Evolutionary conservation across 257 asterid genomes (phyloP).

Genomic region (Solanum lycopersicoides): DNA sequence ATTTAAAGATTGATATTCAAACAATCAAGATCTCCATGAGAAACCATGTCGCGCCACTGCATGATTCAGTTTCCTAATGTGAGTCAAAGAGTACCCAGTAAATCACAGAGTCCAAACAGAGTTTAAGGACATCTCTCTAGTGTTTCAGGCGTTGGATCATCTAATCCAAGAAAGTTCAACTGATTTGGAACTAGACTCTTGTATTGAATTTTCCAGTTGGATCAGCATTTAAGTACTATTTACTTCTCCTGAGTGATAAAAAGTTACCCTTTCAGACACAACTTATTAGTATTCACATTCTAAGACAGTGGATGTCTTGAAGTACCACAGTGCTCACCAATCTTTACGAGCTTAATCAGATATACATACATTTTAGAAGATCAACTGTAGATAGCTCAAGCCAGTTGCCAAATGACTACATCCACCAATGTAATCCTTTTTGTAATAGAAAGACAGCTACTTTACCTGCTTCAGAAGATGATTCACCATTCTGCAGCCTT

Average conservation of each 20-base stretch:
- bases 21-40: neutral
- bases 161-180: neutral
- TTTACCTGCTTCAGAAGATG: conserved; percentile 80
- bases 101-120: neutral
- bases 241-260: neutral
- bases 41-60: neutral
- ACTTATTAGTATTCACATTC: neutral
- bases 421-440: neutral
- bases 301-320: neutral
- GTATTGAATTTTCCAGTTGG: neutral
- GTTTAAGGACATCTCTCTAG: neutral
- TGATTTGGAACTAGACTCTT: neutral
- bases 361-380: neutral
- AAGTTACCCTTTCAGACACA: neutral
- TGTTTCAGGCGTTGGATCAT: neutral
- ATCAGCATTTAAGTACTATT: neutral
- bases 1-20: neutral
- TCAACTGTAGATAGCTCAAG: neutral
- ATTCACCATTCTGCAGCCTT: conserved; percentile 63
- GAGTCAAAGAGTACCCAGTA: neutral
- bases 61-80: neutral
- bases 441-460: neutral
- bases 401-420: neutral
- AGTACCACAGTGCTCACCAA: neutral
- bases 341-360: neutral